Base-by-base conservation (phyloP, 306 rosid genomes). In the Mimosa pudica region DNA sequence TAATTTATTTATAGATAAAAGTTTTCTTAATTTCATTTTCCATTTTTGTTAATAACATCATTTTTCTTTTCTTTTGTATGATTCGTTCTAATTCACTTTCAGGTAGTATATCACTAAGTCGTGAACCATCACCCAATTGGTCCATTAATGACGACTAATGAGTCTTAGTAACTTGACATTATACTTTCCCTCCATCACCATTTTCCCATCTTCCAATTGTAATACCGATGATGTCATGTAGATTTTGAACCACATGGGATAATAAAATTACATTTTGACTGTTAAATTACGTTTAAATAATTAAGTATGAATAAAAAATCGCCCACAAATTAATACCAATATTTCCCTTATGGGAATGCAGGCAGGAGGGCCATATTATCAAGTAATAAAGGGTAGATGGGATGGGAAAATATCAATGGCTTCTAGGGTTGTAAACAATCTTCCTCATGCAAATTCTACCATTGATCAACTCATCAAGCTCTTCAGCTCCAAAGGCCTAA, bases 351-450 rank as follows among this genome's bases (percentile, higher is more conserved):
- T 60, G 65, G 4, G 12, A 61, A 24, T 54, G 64, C 84, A 90
- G 95, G 95, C 88, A 74, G 98, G 97, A 61, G 98, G 98, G 14
- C 98, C 98, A 4, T 88, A 87, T 82, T 92, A 94, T 84, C 91
- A 84, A 87, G 97, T 92, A 55, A 91, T 79, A 83, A 90, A 89
- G 52, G 98, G 98, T 16, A 87, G 97, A 84, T 92, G 97, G 97
- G 98, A 94, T 83, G 98, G 97, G 30, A 94, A 77, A 81, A 82
- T 84, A 80, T 94, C 98, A 75, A 84, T 76, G 95, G 98, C 97
- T 78, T 89, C 95, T 76, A 82, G 86, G 44, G 97, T 91, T 58
- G 86, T 85, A 1, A 18, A 89, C 51, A 94, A 94, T 75, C 89
- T 94, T 51, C 97, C 97, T 35, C 88, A 57, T n/a, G 83, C 95